These are phyloP conservation scores for Nissolia schottii DNA, from an alignment of 306 rosid species.

Conservation along the genomic window DNA sequence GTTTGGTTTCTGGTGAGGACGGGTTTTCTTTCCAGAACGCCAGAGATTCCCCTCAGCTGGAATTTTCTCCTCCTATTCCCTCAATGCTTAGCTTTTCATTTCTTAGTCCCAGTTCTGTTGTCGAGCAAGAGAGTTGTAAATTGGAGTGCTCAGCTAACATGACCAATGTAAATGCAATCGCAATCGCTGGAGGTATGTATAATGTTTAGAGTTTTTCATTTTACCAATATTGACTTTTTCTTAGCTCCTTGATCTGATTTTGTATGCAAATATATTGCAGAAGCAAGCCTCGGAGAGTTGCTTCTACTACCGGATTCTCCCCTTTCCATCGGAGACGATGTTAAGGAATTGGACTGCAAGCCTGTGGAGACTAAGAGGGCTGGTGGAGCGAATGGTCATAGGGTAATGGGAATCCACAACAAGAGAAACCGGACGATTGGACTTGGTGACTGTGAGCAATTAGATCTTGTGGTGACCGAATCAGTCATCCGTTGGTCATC, in stretches of 20 bases:
- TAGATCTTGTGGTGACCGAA: conserved; percentile 73
- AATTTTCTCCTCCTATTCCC: conserved; percentile 47
- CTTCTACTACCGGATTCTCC: conserved; percentile 50
- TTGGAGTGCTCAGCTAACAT: conserved; percentile 42
- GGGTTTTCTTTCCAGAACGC: conserved; percentile 59
- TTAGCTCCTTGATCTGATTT: neutral
- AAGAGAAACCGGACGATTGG: conserved; percentile 85
- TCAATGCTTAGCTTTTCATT: conserved; percentile 83
- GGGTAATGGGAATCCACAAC: conserved; percentile 55
- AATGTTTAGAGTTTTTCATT: neutral
- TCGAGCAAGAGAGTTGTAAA: conserved; percentile 46
- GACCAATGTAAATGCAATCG: conserved; percentile 36
- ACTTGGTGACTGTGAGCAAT: conserved; percentile 73
- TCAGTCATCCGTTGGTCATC: conserved; percentile 91
- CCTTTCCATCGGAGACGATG: conserved; percentile 29
- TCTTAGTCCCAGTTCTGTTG: conserved; percentile 48
- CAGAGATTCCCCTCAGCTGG: conserved; percentile 39
- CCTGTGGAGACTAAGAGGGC: conserved; percentile 51
- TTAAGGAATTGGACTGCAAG: conserved; percentile 31
- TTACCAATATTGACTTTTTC: neutral
- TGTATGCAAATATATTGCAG: conserved; percentile 32
- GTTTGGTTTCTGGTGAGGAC: conserved; percentile 41
- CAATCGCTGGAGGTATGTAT: conserved; percentile 47
- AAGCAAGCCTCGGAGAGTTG: conserved; percentile 47
- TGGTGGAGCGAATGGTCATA: conserved; percentile 43